A percentile compares a stretch with the other conserved stretches of the same genome.
These are phyloP conservation scores for Aquilaria sinensis DNA, from an alignment of 345 rosid species.

Conservation along the genomic window DNA sequence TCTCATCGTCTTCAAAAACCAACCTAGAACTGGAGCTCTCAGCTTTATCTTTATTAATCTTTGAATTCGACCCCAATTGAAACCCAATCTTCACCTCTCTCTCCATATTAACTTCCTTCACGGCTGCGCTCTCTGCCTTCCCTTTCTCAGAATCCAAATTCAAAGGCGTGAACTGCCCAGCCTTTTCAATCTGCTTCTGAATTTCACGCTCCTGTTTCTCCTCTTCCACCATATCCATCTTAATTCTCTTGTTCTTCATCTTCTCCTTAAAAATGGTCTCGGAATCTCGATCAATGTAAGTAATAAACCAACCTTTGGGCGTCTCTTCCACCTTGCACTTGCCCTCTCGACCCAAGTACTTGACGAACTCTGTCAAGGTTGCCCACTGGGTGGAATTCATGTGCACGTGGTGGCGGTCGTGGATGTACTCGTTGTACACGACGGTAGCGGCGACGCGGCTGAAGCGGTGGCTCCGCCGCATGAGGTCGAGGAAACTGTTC, in stretches of 20 bases:
- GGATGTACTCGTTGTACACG: constrained; percentile 84
- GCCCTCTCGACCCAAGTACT: constrained; percentile 70
- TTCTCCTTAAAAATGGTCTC: constrained; percentile 86
- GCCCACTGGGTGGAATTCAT: constrained; percentile 96
- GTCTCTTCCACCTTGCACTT: constrained; percentile 97
- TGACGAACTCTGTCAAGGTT: constrained; percentile 81
- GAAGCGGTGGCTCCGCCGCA: constrained; percentile 83
- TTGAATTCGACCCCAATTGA: constrained; percentile 27
- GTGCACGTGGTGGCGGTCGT: constrained; percentile 84
- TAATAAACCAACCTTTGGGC: constrained; percentile 95
- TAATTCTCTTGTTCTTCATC: constrained; percentile 73
- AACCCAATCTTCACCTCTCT: constrained; percentile 68
- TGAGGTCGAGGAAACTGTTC: constrained; percentile 59
- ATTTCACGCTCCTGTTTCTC: constrained; percentile 90
- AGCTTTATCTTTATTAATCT: constrained; percentile 37
- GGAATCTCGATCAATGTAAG: constrained; percentile 77
- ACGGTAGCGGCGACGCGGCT: constrained; percentile 94
- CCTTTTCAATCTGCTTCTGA: constrained; percentile 75
- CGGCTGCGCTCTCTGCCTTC: constrained; percentile 9
- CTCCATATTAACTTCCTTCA: constrained; percentile 46
- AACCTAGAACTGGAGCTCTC: constrained; percentile 30
- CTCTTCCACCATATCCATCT: constrained; percentile 76
- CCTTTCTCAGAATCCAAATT: constrained; percentile 12
- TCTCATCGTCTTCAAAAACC: constrained; percentile 58
- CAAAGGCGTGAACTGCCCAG: constrained; percentile 26